phyloP scores from a whole-genome alignment of 2,329 filamentous ascomycete species.

The Aspergillus luchuensis region DNA sequence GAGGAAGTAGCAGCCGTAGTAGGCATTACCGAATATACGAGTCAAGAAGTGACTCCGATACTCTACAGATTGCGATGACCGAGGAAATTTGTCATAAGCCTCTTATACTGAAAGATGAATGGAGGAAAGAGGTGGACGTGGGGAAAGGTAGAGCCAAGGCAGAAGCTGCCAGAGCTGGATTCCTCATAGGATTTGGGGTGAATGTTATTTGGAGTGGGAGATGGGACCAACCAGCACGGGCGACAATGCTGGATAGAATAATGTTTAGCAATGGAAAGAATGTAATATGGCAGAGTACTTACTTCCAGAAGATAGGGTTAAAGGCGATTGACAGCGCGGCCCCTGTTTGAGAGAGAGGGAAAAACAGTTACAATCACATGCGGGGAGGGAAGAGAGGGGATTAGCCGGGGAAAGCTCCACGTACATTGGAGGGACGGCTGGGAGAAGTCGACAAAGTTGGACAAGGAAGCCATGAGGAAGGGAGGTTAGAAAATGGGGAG shows the following conservation, averaged over 20 bases:
- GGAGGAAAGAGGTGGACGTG: neutral
- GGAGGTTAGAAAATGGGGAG: conserved; percentile 1
- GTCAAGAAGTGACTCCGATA: conserved; percentile 90
- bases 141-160: neutral
- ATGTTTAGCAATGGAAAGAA: conserved; percentile 14
- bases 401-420: conserved; percentile 28
- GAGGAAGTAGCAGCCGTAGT: conserved; percentile 84
- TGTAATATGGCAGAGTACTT: conserved; percentile 47
- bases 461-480: conserved; percentile 36
- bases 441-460: conserved; percentile 60
- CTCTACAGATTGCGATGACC: conserved; percentile 58
- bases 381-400: conserved; percentile 15
- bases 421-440: conserved; percentile 68
- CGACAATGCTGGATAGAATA: conserved; percentile 66
- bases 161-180: neutral
- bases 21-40: conserved; percentile 77
- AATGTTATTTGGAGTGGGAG: conserved; percentile 12
- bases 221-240: conserved; percentile 67
- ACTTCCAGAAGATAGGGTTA: conserved; percentile 99
- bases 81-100: conserved; percentile 14
- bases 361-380: conserved; percentile 32
- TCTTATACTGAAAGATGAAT: conserved; percentile 2
- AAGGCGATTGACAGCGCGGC: conserved; percentile 82
- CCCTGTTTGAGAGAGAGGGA: conserved; percentile 54
- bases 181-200: too few species aligned